Percentiles rank a stretch among this genome's conserved stretches.
phyloP scores from a whole-genome alignment of 2,329 filamentous ascomycete genomes.

The Penicillium sp. region DNA sequence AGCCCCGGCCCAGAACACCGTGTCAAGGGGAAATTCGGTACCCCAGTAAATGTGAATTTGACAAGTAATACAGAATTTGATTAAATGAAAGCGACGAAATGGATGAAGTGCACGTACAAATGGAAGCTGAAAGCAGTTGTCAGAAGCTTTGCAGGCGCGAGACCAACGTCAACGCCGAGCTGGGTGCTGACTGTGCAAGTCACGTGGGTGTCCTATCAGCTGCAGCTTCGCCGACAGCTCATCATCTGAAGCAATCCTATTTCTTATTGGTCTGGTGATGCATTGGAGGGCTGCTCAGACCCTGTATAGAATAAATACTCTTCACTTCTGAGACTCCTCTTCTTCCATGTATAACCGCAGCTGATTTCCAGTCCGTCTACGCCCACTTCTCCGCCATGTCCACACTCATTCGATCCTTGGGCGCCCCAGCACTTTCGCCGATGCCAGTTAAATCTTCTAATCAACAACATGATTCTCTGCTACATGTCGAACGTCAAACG shows the following conservation, averaged over 20 bases:
- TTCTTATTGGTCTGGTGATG: not conserved
- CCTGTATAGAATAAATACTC: not conserved
- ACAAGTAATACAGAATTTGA: slow-evolving; percentile 10
- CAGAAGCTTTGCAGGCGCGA: slow-evolving; percentile 31
- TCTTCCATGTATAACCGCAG: not conserved
- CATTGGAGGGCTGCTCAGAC: not conserved
- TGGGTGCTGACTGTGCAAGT: slow-evolving; percentile 24
- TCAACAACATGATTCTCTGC: slow-evolving; percentile 45
- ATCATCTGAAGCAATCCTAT: not conserved
- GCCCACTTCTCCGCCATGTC: slow-evolving; percentile 29
- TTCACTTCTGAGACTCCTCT: not conserved
- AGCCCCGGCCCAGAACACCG: slow-evolving; percentile 19
- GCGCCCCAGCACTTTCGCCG: slow-evolving; percentile 27
- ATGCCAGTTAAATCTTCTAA: slow-evolving; percentile 33
- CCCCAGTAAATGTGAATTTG: slow-evolving; percentile 9
- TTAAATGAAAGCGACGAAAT: slow-evolving; percentile 22
- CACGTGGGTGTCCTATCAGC: slow-evolving; percentile 20
- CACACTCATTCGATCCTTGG: slow-evolving; percentile 26
- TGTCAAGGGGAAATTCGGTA: slow-evolving; percentile 1
- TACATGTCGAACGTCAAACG: slow-evolving; percentile 55
- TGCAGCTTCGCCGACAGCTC: slow-evolving; percentile 2
- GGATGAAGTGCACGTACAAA: slow-evolving; percentile 25
- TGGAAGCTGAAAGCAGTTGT: slow-evolving; percentile 27
- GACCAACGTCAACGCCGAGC: slow-evolving; percentile 28
- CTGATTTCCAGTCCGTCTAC: not conserved